Conservation (phyloP, 2,329 filamentous ascomycete species). For the Fusarium temperatum region DNA sequence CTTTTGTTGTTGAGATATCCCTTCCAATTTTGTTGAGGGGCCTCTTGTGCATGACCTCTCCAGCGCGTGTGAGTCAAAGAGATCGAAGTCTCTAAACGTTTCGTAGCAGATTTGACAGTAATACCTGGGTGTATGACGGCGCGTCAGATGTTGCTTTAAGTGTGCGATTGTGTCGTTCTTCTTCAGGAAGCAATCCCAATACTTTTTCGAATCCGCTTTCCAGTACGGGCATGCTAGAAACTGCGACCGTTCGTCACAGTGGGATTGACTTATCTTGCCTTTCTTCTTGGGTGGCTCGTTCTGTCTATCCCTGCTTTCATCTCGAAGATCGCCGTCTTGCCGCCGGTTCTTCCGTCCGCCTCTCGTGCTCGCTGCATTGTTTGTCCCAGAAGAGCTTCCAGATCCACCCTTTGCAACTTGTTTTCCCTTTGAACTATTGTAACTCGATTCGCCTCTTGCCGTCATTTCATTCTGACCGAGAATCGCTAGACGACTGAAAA, state of each 20-base stretch:
- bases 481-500: not conserved
- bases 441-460: not conserved
- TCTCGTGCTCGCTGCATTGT: accelerated
- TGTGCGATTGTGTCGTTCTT: not conserved
- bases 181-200: not conserved
- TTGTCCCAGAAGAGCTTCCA: accelerated
- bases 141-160: not conserved
- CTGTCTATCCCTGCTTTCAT: accelerated
- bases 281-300: not conserved
- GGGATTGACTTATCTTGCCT: not conserved
- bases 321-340: accelerated
- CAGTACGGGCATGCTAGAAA: not conserved
- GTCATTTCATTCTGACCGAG: not conserved
- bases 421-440: not conserved
- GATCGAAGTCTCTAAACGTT: accelerated
- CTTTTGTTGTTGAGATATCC: not conserved
- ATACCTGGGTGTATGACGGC: not conserved
- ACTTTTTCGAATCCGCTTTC: not conserved
- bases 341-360: accelerated
- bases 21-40: accelerated
- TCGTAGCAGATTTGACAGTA: not conserved
- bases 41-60: not conserved
- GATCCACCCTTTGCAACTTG: accelerated
- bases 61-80: accelerated
- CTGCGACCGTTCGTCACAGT: accelerated